phyloP scores from a whole-genome alignment of 495 filamentous ascomycete species.

The Lepidopterella palustris region DNA sequence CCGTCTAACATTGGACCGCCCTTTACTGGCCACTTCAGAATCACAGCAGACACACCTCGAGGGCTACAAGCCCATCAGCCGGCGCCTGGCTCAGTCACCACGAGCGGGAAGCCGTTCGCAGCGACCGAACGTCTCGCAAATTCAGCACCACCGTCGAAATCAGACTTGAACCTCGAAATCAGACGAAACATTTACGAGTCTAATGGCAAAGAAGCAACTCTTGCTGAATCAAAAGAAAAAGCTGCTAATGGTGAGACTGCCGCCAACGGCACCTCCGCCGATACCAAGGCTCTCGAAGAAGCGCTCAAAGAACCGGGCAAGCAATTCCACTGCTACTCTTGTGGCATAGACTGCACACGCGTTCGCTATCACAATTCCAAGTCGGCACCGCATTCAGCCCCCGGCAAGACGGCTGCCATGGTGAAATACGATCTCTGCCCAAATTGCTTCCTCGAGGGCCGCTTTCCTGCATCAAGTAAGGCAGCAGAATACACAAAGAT shows the following conservation, averaged over 20 bases:
- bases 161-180: conserved; percentile 79
- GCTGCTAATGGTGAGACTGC: conserved; percentile 65
- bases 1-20: conserved; percentile 94
- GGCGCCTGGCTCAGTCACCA: conserved; percentile 64
- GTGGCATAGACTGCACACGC: conserved; percentile 86
- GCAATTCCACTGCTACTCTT: conserved; percentile 76
- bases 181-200: conserved; percentile 93
- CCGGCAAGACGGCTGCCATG: conserved; percentile 49
- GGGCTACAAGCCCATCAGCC: conserved; percentile 94
- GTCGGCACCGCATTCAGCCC: conserved; percentile 48
- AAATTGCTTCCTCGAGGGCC: conserved; percentile 75
- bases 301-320: conserved; percentile 56
- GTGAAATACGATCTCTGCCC: conserved; percentile 81
- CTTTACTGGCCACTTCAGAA: conserved; percentile 93
- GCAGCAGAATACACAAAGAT: conserved; percentile 74
- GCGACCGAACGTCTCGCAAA: conserved; percentile 71
- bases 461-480: conserved; percentile 66
- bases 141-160: conserved; percentile 59
- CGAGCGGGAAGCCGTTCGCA: conserved; percentile 64
- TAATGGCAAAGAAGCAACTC: conserved; percentile 71
- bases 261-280: conserved; percentile 42
- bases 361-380: conserved; percentile 83
- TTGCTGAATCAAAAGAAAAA: conserved; percentile 48
- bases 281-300: conserved; percentile 55
- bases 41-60: conserved; percentile 89